These are phyloP conservation scores for Aspergillus carlsbadensis DNA, from an alignment of 495 filamentous ascomycete genomes.

Conservation along the genomic window DNA sequence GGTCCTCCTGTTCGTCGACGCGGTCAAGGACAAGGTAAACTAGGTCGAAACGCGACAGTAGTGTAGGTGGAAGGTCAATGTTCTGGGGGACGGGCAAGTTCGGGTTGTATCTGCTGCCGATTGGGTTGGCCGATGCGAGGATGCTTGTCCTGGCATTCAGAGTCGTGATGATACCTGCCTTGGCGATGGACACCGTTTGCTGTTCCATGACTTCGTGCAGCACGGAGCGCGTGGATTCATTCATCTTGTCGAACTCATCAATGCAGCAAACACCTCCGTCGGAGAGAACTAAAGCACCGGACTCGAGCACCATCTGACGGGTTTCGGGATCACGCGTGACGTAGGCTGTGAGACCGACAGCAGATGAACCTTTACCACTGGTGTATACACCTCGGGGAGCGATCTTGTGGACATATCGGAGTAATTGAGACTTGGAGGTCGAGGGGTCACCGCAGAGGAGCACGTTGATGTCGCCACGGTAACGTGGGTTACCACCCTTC, in stretches of 20 bases:
- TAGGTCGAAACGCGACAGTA: slow-evolving; percentile 93
- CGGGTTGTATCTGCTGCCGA: slow-evolving; percentile 95
- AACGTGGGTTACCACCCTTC: slow-evolving; percentile 91
- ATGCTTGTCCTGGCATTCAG: slow-evolving; percentile 93
- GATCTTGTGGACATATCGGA: slow-evolving; percentile 95
- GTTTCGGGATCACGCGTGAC: slow-evolving; percentile 95
- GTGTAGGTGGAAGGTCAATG: slow-evolving; percentile 92
- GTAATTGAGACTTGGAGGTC: slow-evolving; percentile 90
- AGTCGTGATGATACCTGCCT: slow-evolving; percentile 98
- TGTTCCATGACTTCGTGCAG: slow-evolving; percentile 99
- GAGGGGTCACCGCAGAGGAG: slow-evolving; percentile 96
- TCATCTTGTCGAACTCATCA: slow-evolving; percentile 99
- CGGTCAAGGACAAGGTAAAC: slow-evolving; percentile 96
- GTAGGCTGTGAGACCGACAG: slow-evolving; percentile 97
- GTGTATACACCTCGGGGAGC: slow-evolving; percentile 97
- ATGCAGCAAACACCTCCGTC: slow-evolving; percentile 98
- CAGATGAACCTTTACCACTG: slow-evolving; percentile 94
- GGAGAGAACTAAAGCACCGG: slow-evolving; percentile 89
- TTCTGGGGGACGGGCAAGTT: slow-evolving; percentile 95
- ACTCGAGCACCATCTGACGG: slow-evolving; percentile 92
- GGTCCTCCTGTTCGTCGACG: slow-evolving; percentile 83
- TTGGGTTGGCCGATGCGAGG: slow-evolving; percentile 94
- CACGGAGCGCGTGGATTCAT: slow-evolving; percentile 89
- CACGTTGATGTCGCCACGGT: slow-evolving; percentile 96
- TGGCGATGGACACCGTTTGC: slow-evolving; percentile 97